These are phyloP conservation scores for Barbarea vulgaris DNA, from an alignment of 345 rosid species.

Conservation along the genomic window DNA sequence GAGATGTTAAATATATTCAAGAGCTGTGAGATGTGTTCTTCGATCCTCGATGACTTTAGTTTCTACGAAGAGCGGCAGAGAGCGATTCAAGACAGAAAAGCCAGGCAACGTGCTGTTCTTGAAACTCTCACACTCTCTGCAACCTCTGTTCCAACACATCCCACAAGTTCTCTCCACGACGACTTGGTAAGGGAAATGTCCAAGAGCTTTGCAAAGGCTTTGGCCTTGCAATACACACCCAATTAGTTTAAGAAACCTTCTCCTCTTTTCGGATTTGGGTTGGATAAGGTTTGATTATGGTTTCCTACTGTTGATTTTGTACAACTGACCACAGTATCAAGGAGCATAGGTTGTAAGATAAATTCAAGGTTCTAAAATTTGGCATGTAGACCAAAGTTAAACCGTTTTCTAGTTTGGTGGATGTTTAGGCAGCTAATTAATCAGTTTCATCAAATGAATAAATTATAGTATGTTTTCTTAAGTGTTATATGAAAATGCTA, in stretches of 20 bases:
- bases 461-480: background rate
- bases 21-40: conserved; percentile 51
- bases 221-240: conserved; percentile 41
- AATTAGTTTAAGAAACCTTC: background rate
- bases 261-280: conserved; percentile 4
- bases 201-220: conserved; percentile 62
- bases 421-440: background rate
- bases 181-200: conserved; percentile 53
- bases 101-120: conserved; percentile 48
- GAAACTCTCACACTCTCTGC: conserved; percentile 7
- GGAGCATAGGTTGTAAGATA: conserved; percentile 34
- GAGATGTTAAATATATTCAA: conserved; percentile 71
- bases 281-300: background rate
- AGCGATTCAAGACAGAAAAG: conserved; percentile 65
- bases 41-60: conserved; percentile 74
- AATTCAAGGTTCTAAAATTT: background rate
- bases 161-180: conserved; percentile 36
- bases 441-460: background rate
- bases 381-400: background rate
- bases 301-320: conserved; percentile 5
- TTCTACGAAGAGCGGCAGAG: conserved; percentile 84
- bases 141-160: conserved; percentile 30
- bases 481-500: background rate
- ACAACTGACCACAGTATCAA: conserved; percentile 13
- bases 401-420: background rate